Conservation (phyloP, 2,329 filamentous ascomycete genomes). For the Davidsoniella virescens region DNA sequence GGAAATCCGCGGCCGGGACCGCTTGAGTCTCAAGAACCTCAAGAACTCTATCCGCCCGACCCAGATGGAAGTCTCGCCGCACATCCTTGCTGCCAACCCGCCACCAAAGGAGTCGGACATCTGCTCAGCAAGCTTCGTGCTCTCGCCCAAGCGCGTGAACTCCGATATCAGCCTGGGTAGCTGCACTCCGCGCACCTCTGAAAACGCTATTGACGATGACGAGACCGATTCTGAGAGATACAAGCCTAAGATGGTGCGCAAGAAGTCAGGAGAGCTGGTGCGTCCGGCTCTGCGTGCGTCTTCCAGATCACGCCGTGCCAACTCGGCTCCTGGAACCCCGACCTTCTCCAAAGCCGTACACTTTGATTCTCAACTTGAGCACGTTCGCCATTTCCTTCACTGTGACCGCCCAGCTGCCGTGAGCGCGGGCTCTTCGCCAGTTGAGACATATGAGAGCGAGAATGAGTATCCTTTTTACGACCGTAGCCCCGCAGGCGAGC, state of each 20-base stretch:
- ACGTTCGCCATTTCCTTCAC: slow-evolving; percentile 88
- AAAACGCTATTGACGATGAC: slow-evolving; percentile 41
- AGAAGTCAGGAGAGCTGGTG: slow-evolving; percentile 95
- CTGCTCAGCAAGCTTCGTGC: slow-evolving; percentile 14
- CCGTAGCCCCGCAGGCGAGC: slow-evolving; percentile 14
- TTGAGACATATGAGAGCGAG: slow-evolving; percentile 75
- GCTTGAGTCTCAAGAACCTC: slow-evolving; percentile 47
- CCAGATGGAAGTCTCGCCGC: slow-evolving; percentile 16
- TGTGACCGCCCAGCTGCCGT: slow-evolving; percentile 91
- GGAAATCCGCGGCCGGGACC: slow-evolving; percentile 30
- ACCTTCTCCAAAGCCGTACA: slow-evolving; percentile 96
- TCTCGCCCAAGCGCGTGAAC: slow-evolving; percentile 33
- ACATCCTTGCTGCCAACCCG: slow-evolving; percentile 21
- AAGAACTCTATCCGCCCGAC: slow-evolving; percentile 59
- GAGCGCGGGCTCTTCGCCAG: slow-evolving; percentile 82
- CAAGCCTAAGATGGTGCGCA: slow-evolving; percentile 87
- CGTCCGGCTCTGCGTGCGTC: slow-evolving; percentile 67
- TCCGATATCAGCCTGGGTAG: slow-evolving; percentile 34
- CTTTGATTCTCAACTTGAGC: slow-evolving; percentile 91
- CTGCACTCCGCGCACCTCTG: slow-evolving; percentile 25
- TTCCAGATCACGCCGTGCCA: slow-evolving; percentile 60
- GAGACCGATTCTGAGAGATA: slow-evolving; percentile 43
- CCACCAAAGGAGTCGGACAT: slow-evolving; percentile 28
- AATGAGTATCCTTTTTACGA: slow-evolving; percentile 66
- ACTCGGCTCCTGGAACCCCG: slow-evolving; percentile 93